A percentile compares a stretch with the other conserved stretches of the same genome.
Conservation (phyloP, 2,329 filamentous ascomycete genomes). For the Scedosporium boydii region DNA sequence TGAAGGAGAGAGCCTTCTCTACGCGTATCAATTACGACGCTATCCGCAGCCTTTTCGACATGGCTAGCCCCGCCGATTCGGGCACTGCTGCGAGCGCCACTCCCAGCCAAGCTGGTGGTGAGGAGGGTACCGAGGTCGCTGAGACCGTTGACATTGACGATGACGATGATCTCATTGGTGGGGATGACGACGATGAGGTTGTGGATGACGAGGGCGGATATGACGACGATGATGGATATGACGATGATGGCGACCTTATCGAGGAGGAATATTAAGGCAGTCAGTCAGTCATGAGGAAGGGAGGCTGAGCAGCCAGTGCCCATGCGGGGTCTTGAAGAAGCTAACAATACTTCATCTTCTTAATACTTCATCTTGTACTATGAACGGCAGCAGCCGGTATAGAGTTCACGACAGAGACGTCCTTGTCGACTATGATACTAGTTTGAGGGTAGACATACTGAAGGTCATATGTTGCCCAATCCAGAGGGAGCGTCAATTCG, state of each 20-base stretch:
- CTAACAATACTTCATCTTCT: not conserved
- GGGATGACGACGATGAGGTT: conserved; percentile 23
- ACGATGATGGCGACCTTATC: not conserved
- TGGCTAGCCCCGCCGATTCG: conserved; percentile 14
- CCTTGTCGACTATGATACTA: not conserved
- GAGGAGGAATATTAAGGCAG: not conserved
- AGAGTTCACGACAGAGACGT: not conserved
- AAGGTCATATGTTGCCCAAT: too few relatives aligned
- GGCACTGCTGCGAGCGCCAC: conserved; percentile 36
- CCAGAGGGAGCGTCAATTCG: not conserved
- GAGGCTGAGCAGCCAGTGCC: not conserved
- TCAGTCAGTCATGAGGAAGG: not conserved
- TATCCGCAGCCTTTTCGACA: conserved; percentile 47
- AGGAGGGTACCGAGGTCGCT: conserved; percentile 19
- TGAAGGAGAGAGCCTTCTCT: conserved; percentile 59
- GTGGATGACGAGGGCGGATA: conserved; percentile 24
- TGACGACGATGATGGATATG: conserved; percentile 23
- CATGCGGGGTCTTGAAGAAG: not conserved
- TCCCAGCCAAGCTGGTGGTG: conserved; percentile 17
- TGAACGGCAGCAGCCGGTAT: not conserved
- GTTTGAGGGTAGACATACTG: not conserved
- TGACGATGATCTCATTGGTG: conserved; percentile 25
- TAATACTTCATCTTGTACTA: not conserved
- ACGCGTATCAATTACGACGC: conserved; percentile 68
- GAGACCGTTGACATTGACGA: conserved; percentile 26